Percentiles rank a stretch among this genome's conserved stretches.
Evolutionary conservation across 78 protist genomes (phyloP).

Genomic region (Dictyostelium purpureum): DNA sequence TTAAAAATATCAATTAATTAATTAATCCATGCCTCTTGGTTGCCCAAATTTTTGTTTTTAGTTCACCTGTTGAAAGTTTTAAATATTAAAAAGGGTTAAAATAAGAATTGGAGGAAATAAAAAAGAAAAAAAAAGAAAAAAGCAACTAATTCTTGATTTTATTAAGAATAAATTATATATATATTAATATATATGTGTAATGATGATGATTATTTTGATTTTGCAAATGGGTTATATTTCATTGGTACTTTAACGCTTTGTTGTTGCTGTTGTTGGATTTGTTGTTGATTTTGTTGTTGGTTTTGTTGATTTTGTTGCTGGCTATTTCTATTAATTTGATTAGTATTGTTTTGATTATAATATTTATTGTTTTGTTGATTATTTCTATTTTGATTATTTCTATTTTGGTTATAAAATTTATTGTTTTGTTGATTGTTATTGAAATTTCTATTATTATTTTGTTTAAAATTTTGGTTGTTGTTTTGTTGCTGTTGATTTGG

Average conservation of each 20-base stretch:
- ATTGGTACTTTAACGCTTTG: neutral
- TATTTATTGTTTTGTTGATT: neutral
- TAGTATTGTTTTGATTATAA: neutral
- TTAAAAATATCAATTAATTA: too few species aligned
- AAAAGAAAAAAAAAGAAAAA: too few species aligned
- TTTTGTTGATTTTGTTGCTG: neutral
- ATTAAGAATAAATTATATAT: too few species aligned
- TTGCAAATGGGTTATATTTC: conserved; percentile 61
- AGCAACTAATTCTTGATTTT: too few species aligned
- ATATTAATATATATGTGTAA: too few species aligned
- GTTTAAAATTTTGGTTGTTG: neutral
- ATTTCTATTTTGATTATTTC: neutral
- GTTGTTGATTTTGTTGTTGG: neutral
- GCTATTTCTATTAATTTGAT: neutral
- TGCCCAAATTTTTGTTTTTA: too few species aligned
- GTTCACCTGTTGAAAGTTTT: too few species aligned
- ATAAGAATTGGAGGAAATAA: too few species aligned
- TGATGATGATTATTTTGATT: conserved; percentile 26
- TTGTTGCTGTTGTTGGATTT: neutral
- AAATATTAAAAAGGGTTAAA: too few species aligned
- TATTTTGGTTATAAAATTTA: neutral
- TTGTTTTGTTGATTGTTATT: neutral
- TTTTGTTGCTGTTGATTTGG: neutral
- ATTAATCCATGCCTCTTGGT: too few species aligned
- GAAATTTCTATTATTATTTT: neutral